phyloP scores from a whole-genome alignment of 1,139 yeast genomes.

The Hansenula lynferdii region DNA sequence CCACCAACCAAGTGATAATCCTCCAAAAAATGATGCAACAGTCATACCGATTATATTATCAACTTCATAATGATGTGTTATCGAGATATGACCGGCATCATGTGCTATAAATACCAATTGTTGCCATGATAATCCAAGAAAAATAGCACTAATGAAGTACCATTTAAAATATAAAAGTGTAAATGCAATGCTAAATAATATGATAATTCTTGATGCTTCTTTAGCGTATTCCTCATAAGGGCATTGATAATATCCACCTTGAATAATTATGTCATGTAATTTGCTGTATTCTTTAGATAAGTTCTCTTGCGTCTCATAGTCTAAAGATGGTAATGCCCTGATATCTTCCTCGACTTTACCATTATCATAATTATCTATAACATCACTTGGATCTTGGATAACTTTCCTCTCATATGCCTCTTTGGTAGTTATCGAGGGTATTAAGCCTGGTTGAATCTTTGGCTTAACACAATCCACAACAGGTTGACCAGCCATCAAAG shows the following conservation, averaged over 20 bases:
- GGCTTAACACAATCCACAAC: conserved; percentile 36
- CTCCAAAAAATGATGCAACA: conserved; percentile 81
- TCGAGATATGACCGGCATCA: conserved; percentile 84
- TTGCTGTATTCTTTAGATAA: conserved; percentile 55
- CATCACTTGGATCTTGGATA: conserved; percentile 49
- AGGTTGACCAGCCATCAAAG: conserved; percentile 33
- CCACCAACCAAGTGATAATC: conserved; percentile 93
- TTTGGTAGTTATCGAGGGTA: conserved; percentile 35
- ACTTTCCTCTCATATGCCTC: conserved; percentile 31
- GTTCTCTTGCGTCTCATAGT: conserved; percentile 56
- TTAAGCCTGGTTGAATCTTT: conserved; percentile 43
- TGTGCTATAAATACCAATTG: conserved; percentile 86
- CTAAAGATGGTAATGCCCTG: conserved; percentile 54
- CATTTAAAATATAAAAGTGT: conserved; percentile 43
- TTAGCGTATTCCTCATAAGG: conserved; percentile 65
- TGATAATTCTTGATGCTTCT: conserved; percentile 57
- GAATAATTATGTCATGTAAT: conserved; percentile 52
- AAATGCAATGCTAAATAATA: conserved; percentile 47
- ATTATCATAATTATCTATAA: conserved; percentile 57
- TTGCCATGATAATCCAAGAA: conserved; percentile 82
- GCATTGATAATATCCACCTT: conserved; percentile 64
- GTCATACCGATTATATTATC: conserved; percentile 73
- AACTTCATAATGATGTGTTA: conserved; percentile 74
- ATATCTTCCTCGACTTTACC: conserved; percentile 49
- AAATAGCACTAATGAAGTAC: conserved; percentile 54